Base-by-base conservation (phyloP, 208 protist genomes). In the Trypanosoma rangeli region DNA sequence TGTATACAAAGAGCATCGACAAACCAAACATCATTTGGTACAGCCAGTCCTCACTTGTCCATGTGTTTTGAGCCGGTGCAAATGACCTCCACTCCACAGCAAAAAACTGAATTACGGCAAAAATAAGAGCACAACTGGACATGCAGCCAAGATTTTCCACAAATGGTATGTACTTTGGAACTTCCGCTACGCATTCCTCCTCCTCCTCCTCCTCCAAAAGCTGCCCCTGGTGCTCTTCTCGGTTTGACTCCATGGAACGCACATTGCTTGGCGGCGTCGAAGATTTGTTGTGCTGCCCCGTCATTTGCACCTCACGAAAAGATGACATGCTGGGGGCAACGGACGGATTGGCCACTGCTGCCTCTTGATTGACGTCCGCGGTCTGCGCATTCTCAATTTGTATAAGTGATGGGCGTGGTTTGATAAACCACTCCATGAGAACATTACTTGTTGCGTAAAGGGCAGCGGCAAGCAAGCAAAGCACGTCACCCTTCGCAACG, bases 401-500 rank as follows among this genome's bases (percentile, higher is more conserved):
- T 33, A 0, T 31, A 26, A 3, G 7, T 49, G 4, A 42, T 16
- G 20, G 37, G 44, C 26, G 5, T 0, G 85, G 90, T 60, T 93
- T 92, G 18, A 98, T 83, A 53, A 94, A 92, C 62, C 80, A 88
- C 61, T 98, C 94, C 10, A 90, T 96, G 8, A 92, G 70, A 7
- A 98, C 94, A 65, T 98, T 98, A 64, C 88, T 96, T 0, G 87
- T 82, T 0, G 94, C 91, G 63, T 98, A 98, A 5, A 94, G 60
- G 0, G 81, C 61, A 18, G 83, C 84, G 1, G 87, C 79, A 33
- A 89, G 65, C 3, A 98, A 50, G 66, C 88, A 96, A 0, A 98
- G 67, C 13, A 96, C 63, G 60, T 98, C 92, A 8, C 95, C 95
- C 8, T 97, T 72, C 16, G 90, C 81, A 35, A 79, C 78, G 46